Evolutionary conservation across 257 asterid genomes (phyloP).

Genomic region (Oldenlandia corymbosa): DNA sequence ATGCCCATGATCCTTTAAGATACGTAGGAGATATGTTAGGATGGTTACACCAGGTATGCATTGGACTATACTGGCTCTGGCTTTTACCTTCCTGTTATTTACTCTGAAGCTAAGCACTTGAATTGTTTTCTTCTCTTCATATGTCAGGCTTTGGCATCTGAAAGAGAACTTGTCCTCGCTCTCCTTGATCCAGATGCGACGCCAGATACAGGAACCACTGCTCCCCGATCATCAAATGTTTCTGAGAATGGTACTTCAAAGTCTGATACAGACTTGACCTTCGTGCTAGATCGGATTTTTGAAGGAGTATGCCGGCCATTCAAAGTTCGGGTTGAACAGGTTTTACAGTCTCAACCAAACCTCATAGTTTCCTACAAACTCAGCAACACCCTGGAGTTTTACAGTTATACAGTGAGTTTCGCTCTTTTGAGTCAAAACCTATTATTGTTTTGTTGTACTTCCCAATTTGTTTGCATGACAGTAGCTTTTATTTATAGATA

Average conservation of each 20-base stretch:
- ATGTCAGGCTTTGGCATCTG: conserved; percentile 93
- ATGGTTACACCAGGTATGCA: conserved; percentile 90
- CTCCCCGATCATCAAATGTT: conserved; percentile 46
- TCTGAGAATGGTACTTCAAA: conserved; percentile 50
- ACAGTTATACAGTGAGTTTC: conserved; percentile 86
- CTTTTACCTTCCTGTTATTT: conserved; percentile 2
- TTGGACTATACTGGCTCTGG: background rate
- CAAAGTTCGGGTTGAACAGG: conserved; percentile 97
- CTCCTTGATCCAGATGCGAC: conserved; percentile 84
- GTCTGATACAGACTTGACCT: conserved; percentile 76
- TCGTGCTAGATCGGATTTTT: conserved; percentile 90
- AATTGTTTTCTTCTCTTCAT: conserved; percentile 10
- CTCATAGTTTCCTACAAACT: conserved; percentile 86
- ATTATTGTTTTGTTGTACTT: conserved; percentile 8
- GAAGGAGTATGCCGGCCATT: conserved; percentile 99
- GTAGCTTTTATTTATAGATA: conserved; percentile 42
- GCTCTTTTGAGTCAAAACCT: conserved; percentile 6
- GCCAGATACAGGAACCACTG: conserved; percentile 64
- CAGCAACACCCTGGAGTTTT: conserved; percentile 83
- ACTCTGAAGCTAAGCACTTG: background rate
- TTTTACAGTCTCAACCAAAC: conserved; percentile 93
- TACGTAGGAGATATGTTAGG: conserved; percentile 99
- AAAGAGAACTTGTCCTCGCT: conserved; percentile 93
- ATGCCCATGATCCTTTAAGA: conserved; percentile 98
- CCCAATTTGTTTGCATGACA: conserved; percentile 13